These are phyloP conservation scores for Mycena latifolia DNA, from an alignment of 768 basidiomycete genomes.

Conservation along the genomic window DNA sequence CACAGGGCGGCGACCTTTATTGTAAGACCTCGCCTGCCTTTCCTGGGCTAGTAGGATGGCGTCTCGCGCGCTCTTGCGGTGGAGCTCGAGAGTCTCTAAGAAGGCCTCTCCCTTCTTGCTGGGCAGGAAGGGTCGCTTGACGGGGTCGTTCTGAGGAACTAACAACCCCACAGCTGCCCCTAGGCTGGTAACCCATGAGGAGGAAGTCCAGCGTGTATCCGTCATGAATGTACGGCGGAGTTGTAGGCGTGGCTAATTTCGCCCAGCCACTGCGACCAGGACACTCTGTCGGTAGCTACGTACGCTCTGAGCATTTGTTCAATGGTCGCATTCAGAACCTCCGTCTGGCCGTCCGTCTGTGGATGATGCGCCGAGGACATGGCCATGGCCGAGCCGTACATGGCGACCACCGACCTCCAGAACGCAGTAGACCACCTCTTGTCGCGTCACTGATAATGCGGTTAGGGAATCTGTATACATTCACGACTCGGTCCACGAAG, in stretches of 20 bases:
- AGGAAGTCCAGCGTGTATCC: slow-evolving; percentile 42
- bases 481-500: slow-evolving; percentile 14
- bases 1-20: background rate
- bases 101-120: slow-evolving; percentile 19
- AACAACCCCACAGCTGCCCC: slow-evolving; percentile 10
- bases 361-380: slow-evolving; percentile 50
- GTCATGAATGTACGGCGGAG: slow-evolving; percentile 40
- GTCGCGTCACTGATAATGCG: slow-evolving; percentile 24
- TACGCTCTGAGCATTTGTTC: slow-evolving; percentile 46
- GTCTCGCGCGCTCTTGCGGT: background rate
- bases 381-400: background rate
- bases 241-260: slow-evolving; percentile 47
- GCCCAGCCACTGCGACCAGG: slow-evolving; percentile 43
- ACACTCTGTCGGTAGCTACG: slow-evolving; percentile 35
- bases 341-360: slow-evolving; percentile 52
- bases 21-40: background rate
- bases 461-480: background rate
- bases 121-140: slow-evolving; percentile 14
- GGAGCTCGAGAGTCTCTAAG: background rate
- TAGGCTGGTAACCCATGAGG: slow-evolving; percentile 43
- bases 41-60: background rate
- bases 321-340: slow-evolving; percentile 44
- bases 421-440: slow-evolving; percentile 29
- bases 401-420: slow-evolving; percentile 21
- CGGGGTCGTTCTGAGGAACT: slow-evolving; percentile 2